Base-by-base conservation (phyloP, 495 filamentous ascomycete genomes). In the Bathelium albidoporum region DNA sequence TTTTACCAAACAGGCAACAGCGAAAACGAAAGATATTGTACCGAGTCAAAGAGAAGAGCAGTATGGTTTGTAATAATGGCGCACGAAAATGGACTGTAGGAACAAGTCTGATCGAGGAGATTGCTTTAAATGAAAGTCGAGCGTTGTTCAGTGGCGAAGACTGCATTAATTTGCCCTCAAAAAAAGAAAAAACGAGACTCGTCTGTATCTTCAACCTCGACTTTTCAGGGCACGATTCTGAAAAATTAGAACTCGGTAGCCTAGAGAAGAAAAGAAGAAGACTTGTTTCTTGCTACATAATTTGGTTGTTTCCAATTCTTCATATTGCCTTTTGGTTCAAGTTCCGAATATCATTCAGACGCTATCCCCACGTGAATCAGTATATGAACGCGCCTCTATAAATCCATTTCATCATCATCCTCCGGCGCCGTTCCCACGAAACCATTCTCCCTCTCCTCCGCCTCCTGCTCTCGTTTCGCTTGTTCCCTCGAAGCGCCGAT, bases 401-500 rank as follows among this genome's bases (percentile, higher is more conserved):
- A 36, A 49, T 70, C 69, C 73, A 74, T 74, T 26, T 77, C 71
- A 53, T 73, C 72, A 32, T 71, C 70, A 59, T 73, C 64, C 32
- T 73, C 71, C 34, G 67, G 73, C 43, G 53, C 67, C 62, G 65
- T 68, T 11, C 71, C 71, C 12, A 64, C 62, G 55, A 73, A 69
- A 11, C 73, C 74, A 64, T 75, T 74, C 43, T 74, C 72, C 32
- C 70, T 59, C 55, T 75, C 73, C 62, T 77, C 73, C 12, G 65
- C 65, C 49, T 76, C 75, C 12, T 68, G 62, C 59, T 76, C 75
- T 31, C 64, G 67, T 11, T 70, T 68, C 43, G 71, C 66, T 59
- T 76, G 72, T 64, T 78, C 76, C 18, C 69, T 68, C 29, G 75
- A 73, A 11, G 73, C 69, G 49, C 69, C 73, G 41, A 78, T 74